Conservation (phyloP, 2,329 filamentous ascomycete species). For the Fusarium circinatum region DNA sequence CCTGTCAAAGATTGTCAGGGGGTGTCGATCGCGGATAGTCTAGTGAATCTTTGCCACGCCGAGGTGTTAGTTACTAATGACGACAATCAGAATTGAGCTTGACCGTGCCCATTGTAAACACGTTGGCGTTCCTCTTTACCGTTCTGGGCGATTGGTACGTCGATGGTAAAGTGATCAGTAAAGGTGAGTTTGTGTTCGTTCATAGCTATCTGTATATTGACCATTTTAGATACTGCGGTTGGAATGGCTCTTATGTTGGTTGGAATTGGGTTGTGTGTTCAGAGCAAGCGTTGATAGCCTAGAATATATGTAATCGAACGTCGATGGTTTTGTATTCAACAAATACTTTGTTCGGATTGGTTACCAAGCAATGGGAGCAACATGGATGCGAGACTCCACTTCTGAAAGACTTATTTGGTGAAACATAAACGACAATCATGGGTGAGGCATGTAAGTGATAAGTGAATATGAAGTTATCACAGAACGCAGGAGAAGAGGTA, state of each 20-base stretch:
- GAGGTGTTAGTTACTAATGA: conserved; percentile 23
- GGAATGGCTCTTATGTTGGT: conserved; percentile 82
- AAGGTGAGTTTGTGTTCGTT: conserved; percentile 63
- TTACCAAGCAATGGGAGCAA: conserved; percentile 10
- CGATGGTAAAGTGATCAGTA: conserved; percentile 88
- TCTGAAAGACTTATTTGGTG: neutral
- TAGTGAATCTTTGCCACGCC: conserved; percentile 23
- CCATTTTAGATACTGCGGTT: conserved; percentile 75
- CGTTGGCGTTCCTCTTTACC: conserved; percentile 93
- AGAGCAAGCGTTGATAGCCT: conserved; percentile 62
- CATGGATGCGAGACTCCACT: conserved; percentile 39
- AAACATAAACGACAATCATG: neutral
- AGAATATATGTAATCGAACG: conserved; percentile 2
- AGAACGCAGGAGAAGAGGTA: neutral
- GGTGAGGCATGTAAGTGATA: no score
- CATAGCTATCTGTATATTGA: neutral
- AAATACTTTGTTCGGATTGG: conserved; percentile 36
- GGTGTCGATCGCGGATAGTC: conserved; percentile 25
- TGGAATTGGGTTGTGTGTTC: conserved; percentile 86
- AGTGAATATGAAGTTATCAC: neutral
- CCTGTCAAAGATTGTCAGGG: conserved; percentile 11
- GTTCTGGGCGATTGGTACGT: conserved; percentile 96
- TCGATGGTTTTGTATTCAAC: conserved; percentile 15
- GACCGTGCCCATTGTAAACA: conserved; percentile 95
- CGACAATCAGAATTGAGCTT: conserved; percentile 78